A percentile compares a stretch with the other conserved stretches of the same genome.
These are phyloP conservation scores for Kwoniella sp. DNA, from an alignment of 768 basidiomycete genomes.

Conservation along the genomic window DNA sequence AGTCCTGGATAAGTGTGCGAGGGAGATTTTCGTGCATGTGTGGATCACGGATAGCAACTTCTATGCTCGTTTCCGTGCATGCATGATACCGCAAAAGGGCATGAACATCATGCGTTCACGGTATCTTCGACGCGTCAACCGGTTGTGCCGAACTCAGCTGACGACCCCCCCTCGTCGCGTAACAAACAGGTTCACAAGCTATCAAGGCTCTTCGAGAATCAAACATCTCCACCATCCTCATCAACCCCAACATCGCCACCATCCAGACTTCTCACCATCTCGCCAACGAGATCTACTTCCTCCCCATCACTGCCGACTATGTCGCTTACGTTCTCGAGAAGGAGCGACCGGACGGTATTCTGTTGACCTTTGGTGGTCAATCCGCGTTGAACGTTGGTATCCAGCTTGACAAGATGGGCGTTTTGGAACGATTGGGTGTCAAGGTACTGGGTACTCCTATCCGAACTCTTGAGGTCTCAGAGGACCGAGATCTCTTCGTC, in stretches of 20 bases:
- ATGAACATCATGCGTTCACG: too few species aligned
- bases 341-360: conserved; percentile 93
- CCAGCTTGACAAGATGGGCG: conserved; percentile 92
- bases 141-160: too few species aligned
- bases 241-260: conserved; percentile 98
- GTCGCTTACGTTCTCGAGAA: conserved; percentile 98
- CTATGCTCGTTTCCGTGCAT: too few species aligned
- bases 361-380: conserved; percentile 97
- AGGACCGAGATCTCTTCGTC: conserved; percentile 93
- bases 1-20: too few species aligned
- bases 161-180: too few species aligned
- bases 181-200: conserved; percentile 80
- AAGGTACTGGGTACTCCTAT: conserved; percentile 94
- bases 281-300: conserved; percentile 94
- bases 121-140: not conserved
- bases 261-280: conserved; percentile 99
- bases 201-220: conserved; percentile 96
- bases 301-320: conserved; percentile 94
- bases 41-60: too few species aligned
- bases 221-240: conserved; percentile 88
- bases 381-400: conserved; percentile 98
- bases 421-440: conserved; percentile 87
- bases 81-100: too few species aligned
- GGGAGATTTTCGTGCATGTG: too few species aligned
- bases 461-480: conserved; percentile 90